Conservation (phyloP, 805 yeast species). For the Metschnikowia lachancei region DNA sequence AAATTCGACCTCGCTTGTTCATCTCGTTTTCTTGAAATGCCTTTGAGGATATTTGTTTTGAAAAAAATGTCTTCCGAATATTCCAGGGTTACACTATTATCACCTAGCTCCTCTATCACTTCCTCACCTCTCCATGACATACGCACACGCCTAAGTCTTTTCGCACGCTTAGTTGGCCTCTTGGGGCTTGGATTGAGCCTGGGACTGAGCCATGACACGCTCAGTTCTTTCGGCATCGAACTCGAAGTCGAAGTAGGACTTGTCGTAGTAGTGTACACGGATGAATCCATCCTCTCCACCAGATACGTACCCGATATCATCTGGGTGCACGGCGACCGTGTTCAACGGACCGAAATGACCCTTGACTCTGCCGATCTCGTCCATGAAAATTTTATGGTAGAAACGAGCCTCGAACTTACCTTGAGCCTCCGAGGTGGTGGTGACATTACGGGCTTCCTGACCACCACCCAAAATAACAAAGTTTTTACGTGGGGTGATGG, state of each 20-base stretch:
- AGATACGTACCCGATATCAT: conserved; percentile 88
- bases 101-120: background rate
- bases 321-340: conserved; percentile 90
- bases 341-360: conserved; percentile 99
- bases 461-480: conserved; percentile 97
- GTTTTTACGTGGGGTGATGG: conserved; percentile 89
- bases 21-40: too few species aligned
- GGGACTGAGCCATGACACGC: conserved; percentile 37
- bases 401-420: conserved; percentile 97
- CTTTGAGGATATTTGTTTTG: background rate
- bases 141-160: too few species aligned
- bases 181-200: conserved; percentile 14
- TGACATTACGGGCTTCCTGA: conserved; percentile 97
- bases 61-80: background rate
- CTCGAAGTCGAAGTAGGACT: conserved; percentile 86
- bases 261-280: conserved; percentile 90
- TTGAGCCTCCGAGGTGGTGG: conserved; percentile 90
- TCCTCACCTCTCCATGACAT: too few species aligned
- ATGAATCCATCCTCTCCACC: conserved; percentile 99
- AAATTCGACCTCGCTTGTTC: background rate
- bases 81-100: background rate
- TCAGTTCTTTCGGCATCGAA: conserved; percentile 83
- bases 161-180: conserved; percentile 1
- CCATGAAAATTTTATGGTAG: conserved; percentile 91
- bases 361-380: conserved; percentile 93